Base-by-base conservation (phyloP, 108 stramenopile genomes). In the Fragilaria crotonensis region DNA sequence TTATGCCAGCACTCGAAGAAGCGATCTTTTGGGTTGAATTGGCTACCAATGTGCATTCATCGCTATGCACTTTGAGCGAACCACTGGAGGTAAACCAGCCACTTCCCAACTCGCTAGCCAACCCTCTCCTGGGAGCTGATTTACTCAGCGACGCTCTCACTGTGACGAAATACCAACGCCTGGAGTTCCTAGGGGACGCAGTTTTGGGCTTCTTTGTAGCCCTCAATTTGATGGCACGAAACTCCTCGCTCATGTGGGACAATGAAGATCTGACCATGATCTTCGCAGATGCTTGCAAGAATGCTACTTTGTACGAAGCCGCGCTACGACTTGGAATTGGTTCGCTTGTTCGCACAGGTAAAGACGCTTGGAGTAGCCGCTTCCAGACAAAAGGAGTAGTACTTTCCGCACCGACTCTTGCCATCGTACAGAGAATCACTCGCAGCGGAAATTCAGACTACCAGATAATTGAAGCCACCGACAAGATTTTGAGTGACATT, bases 101-200 rank as follows among this genome's bases (percentile, higher is more conserved):
- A 14, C 7, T 14, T 14, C 14, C 36, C 7, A 11, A 7, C 14
- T 41, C 36, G 36, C 7, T 11, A 14, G 36, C 14, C 11, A 41
- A 41, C 11, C 7, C 36, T 41, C 11, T 41, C 14, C 36, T 41
- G 7, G 36, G 7, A 0, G 22, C 48, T 27, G 29, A 17, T 0
- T 33, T 67, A n/a, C 44, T 72, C 9, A 60, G 55, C 30, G 45
- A 74, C 47, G 83, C 78, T 17, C 72, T 68, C 4, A 33, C 63
- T 2, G 19, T 63, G 9, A 14, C 48, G 17, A 46, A 52, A 7
- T 67, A 79, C 51, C 71, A 85, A 60, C 66, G 84, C 1, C 52
- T 85, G 17, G 84, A 85, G 57, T 69, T 76, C 46, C 48, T 85
- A 18, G 84, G 84, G 23, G 84, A 85, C 54, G 21, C 63, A 19